Percentiles rank a stretch among this genome's conserved stretches.
Conservation (phyloP, 352 stramenopile species). For the Phytopythium kandeliae region DNA sequence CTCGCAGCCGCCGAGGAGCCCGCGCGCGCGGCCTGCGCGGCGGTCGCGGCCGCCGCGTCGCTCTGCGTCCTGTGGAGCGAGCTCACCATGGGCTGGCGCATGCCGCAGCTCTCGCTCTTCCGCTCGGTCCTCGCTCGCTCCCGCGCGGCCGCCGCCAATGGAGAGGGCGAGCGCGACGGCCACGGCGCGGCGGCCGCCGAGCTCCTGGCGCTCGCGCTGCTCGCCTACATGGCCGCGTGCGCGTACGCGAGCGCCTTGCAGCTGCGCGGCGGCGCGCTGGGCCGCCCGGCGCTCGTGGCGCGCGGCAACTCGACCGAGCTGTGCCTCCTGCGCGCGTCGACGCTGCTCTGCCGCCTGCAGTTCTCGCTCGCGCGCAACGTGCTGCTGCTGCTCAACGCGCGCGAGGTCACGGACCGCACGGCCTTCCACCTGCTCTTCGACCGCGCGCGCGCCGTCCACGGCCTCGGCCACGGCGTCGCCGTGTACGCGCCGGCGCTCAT, state of each 20-base stretch:
- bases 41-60: slow-evolving; percentile 27
- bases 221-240: slow-evolving; percentile 57
- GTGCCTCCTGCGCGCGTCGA: slow-evolving; percentile 51
- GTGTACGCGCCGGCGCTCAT: slow-evolving; percentile 55
- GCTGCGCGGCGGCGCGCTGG: slow-evolving; percentile 45
- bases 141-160: too few relatives aligned
- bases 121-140: slow-evolving; percentile 13
- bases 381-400: slow-evolving; percentile 42
- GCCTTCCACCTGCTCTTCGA: slow-evolving; percentile 53
- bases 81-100: slow-evolving; percentile 45
- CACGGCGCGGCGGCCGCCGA: slow-evolving; percentile 18
- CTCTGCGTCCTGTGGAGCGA: slow-evolving; percentile 63
- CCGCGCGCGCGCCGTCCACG: slow-evolving; percentile 48
- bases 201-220: slow-evolving; percentile 30
- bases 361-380: slow-evolving; percentile 70
- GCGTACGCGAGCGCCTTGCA: slow-evolving; percentile 56
- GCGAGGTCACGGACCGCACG: slow-evolving; percentile 27
- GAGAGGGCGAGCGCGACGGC: slow-evolving; percentile 1
- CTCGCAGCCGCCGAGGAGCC: slow-evolving; percentile 15
- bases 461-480: slow-evolving; percentile 47
- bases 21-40: slow-evolving; percentile 19
- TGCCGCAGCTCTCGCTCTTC: slow-evolving; percentile 26
- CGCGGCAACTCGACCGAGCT: slow-evolving; percentile 56
- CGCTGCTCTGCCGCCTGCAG: slow-evolving; percentile 62
- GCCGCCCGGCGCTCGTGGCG: slow-evolving; percentile 37